phyloP scores from a whole-genome alignment of 1,284 basidiomycete species.

The Boletus semigastroideus region DNA sequence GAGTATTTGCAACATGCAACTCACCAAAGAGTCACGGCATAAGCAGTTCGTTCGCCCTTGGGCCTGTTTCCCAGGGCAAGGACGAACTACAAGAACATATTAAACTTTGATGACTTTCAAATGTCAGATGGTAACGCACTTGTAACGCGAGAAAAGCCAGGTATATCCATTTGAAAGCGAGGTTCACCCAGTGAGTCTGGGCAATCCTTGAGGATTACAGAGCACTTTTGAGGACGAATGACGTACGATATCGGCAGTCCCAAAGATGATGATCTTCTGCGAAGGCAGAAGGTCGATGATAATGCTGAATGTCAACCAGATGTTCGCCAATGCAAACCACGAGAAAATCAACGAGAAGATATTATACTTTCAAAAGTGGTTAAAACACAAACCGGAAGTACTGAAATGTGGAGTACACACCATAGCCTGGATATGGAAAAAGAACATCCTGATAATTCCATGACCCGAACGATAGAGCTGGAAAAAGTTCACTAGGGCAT shows the following conservation, averaged over 20 bases:
- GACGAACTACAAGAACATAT: constrained; percentile 62
- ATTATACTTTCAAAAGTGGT: constrained; percentile 56
- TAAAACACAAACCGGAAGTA: neutral
- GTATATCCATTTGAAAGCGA: constrained; percentile 85
- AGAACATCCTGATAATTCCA: constrained; percentile 87
- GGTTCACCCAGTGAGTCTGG: constrained; percentile 91
- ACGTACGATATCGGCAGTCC: constrained; percentile 61
- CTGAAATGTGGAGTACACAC: constrained; percentile 42
- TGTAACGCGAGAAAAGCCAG: constrained; percentile 79
- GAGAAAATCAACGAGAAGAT: constrained; percentile 80
- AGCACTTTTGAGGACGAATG: neutral
- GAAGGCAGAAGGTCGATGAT: constrained; percentile 87
- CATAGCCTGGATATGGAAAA: constrained; percentile 91
- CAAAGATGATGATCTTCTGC: constrained; percentile 68
- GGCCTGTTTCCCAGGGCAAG: constrained; percentile 95
- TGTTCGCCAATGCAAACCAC: constrained; percentile 91
- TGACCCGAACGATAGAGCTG: constrained; percentile 85
- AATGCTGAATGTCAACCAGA: constrained; percentile 96
- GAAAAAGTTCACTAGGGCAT: constrained; percentile 94
- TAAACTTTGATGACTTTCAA: neutral
- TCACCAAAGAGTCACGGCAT: constrained; percentile 78
- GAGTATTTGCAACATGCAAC: constrained; percentile 22
- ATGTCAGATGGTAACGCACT: constrained; percentile 15
- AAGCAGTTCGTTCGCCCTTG: constrained; percentile 87
- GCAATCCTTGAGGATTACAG: constrained; percentile 12